Conservation (phyloP, 2,329 filamentous ascomycete species). For the Huntiella savannae region DNA sequence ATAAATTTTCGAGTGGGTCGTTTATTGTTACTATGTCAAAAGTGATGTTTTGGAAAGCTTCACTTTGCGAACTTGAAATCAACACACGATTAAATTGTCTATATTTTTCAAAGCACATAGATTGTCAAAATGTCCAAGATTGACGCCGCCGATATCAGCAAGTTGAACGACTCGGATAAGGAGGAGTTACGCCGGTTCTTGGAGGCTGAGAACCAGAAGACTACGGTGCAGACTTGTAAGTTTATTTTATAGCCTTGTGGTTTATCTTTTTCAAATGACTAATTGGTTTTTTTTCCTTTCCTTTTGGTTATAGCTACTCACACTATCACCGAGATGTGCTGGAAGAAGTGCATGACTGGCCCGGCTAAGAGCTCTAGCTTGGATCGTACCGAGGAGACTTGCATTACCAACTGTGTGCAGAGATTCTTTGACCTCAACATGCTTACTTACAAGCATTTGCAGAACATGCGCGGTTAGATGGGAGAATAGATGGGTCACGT, state of each 20-base stretch:
- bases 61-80: neutral
- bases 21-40: no score
- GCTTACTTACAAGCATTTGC: constrained; percentile 68
- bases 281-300: neutral
- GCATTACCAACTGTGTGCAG: constrained; percentile 83
- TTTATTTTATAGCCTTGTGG: constrained; percentile 11
- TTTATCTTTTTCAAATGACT: neutral
- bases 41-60: neutral
- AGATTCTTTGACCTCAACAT: constrained; percentile 81
- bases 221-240: constrained; percentile 43
- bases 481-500: neutral
- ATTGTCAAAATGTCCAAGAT: constrained; percentile 15
- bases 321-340: constrained; percentile 56
- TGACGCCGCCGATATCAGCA: constrained; percentile 45
- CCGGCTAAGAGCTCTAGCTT: constrained; percentile 53
- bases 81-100: neutral
- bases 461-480: constrained; percentile 29
- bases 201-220: constrained; percentile 67
- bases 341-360: constrained; percentile 76
- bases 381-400: constrained; percentile 60
- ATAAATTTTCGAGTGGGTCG: neutral
- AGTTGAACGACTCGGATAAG: constrained; percentile 67
- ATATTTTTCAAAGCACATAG: no score
- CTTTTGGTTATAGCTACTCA: constrained; percentile 27
- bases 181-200: constrained; percentile 75